Conservation (phyloP, 768 basidiomycete genomes). For the Rhodotorula kratochvilovae region DNA sequence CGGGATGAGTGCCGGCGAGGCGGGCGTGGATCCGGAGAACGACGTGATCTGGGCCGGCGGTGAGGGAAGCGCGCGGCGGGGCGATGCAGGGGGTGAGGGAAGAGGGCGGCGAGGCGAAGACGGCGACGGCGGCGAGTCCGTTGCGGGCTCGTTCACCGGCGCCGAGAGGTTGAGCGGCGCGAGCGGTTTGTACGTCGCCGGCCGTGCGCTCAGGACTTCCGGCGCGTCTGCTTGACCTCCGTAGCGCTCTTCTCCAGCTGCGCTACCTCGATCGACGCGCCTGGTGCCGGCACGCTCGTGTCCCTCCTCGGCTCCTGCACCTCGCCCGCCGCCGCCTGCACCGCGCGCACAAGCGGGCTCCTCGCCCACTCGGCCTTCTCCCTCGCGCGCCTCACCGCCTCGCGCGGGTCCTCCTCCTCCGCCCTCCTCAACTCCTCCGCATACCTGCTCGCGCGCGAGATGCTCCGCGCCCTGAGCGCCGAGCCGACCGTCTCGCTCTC, state of each 20-base stretch:
- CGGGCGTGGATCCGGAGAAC: no score
- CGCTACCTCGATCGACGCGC: not conserved
- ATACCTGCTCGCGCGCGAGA: slow-evolving; percentile 11
- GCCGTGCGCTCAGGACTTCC: not conserved
- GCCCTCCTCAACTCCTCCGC: not conserved
- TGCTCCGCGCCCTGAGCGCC: slow-evolving; percentile 16
- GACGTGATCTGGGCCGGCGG: not conserved
- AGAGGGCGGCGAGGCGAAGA: not conserved
- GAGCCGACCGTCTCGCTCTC: not conserved
- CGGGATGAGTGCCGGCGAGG: not conserved
- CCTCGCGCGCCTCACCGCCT: not conserved
- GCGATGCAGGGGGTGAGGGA: not conserved
- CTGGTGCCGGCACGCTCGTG: no score
- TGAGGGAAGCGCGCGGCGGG: not conserved
- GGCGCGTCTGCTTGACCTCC: not conserved
- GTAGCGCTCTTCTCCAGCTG: not conserved
- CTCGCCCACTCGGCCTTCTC: slow-evolving; percentile 1
- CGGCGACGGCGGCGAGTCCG: not conserved
- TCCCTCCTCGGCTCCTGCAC: not conserved
- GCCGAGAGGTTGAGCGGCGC: not conserved
- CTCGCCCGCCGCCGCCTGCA: not conserved
- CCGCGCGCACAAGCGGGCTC: not conserved
- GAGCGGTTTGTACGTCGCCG: not conserved
- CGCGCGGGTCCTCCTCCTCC: slow-evolving; percentile 1
- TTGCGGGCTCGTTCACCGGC: no score